Percentiles rank a stretch among this genome's conserved stretches.
These are phyloP conservation scores for Serendipita indica DNA, from an alignment of 768 basidiomycete species.

Conservation along the genomic window DNA sequence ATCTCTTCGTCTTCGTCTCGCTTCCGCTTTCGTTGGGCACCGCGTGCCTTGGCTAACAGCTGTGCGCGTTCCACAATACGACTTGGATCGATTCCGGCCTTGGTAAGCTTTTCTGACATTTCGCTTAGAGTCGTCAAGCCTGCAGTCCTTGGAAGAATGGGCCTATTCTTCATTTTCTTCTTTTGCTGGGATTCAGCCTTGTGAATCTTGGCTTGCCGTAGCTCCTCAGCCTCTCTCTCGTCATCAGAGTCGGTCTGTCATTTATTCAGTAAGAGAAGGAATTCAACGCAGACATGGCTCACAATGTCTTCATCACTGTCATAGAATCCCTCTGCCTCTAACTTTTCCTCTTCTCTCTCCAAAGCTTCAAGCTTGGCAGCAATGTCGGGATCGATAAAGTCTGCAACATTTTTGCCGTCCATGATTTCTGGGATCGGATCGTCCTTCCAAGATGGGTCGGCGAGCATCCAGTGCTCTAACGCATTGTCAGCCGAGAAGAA, in stretches of 20 bases:
- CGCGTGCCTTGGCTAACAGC: conserved; percentile 57
- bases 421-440: conserved; percentile 97
- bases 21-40: conserved; percentile 53
- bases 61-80: conserved; percentile 79
- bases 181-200: conserved; percentile 69
- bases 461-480: conserved; percentile 78
- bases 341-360: conserved; percentile 87
- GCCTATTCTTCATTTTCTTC: conserved; percentile 74
- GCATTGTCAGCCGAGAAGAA: not conserved
- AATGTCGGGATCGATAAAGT: conserved; percentile 97
- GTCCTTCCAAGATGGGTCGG: conserved; percentile 86
- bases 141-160: conserved; percentile 54
- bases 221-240: conserved; percentile 58
- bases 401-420: conserved; percentile 97
- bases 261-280: not conserved
- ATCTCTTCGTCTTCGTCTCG: conserved; percentile 36
- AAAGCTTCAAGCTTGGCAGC: conserved; percentile 92
- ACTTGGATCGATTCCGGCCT: conserved; percentile 79
- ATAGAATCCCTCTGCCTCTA: conserved; percentile 93
- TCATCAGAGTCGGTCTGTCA: conserved; percentile 42
- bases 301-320: conserved; percentile 80
- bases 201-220: conserved; percentile 41
- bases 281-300: conserved; percentile 17
- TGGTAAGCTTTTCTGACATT: conserved; percentile 66
- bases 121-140: conserved; percentile 53